Conservation (phyloP, 768 basidiomycete species). For the Pisolithus orientalis region DNA sequence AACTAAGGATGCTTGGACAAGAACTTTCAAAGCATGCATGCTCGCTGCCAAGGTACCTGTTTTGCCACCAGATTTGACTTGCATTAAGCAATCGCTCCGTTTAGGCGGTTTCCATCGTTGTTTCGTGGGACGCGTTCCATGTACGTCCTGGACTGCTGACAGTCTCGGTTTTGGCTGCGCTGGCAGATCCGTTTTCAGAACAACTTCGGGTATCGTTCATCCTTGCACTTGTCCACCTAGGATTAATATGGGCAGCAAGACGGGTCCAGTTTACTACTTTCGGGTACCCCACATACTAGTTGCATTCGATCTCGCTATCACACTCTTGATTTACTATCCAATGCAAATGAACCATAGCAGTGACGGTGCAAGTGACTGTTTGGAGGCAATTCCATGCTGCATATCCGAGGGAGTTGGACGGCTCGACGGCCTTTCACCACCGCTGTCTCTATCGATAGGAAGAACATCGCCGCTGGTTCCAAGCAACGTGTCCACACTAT, state of each 20-base stretch:
- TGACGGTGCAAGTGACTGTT: too few relatives aligned
- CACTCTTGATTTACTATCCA: too few relatives aligned
- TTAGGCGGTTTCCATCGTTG: conserved; percentile 21
- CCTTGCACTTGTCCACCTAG: conserved; percentile 37
- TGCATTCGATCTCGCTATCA: not conserved
- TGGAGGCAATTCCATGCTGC: too few relatives aligned
- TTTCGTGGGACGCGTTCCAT: conserved; percentile 16
- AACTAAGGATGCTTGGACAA: conserved; percentile 16
- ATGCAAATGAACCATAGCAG: too few relatives aligned
- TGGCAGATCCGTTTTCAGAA: conserved; percentile 43
- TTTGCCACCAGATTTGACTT: not conserved
- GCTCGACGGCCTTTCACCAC: too few relatives aligned
- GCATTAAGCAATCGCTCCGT: not conserved
- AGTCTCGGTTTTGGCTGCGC: conserved; percentile 30
- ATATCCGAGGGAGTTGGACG: too few relatives aligned
- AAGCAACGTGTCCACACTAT: too few relatives aligned
- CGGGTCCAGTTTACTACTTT: not conserved
- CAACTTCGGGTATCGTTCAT: conserved; percentile 30
- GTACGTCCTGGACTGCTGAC: conserved; percentile 22
- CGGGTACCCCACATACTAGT: not conserved
- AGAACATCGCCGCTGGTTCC: too few relatives aligned
- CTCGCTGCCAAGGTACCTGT: conserved; percentile 30
- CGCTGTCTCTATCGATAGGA: too few relatives aligned
- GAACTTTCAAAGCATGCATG: conserved; percentile 30
- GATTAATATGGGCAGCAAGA: conserved; percentile 14